Percentiles rank a stretch among this genome's conserved stretches.
phyloP scores from a whole-genome alignment of 192 early-diverging fungal species.

The Dissophora globulifera region DNA sequence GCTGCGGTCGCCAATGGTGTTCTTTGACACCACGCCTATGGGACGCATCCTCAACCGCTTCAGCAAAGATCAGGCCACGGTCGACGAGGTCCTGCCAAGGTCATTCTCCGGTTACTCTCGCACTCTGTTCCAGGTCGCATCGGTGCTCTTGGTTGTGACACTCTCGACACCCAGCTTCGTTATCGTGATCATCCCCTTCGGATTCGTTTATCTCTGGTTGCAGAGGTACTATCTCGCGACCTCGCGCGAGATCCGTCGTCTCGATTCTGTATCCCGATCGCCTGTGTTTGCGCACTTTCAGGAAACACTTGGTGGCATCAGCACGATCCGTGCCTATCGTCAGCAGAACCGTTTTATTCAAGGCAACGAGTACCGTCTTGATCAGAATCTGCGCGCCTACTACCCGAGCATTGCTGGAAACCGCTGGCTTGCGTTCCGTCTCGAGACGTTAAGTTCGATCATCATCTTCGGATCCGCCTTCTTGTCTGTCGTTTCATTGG shows the following conservation, averaged over 20 bases:
- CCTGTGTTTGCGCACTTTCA: slow-evolving; percentile 80
- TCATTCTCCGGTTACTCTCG: slow-evolving; percentile 63
- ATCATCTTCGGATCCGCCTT: slow-evolving; percentile 86
- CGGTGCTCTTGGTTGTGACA: slow-evolving; percentile 59
- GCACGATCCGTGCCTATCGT: slow-evolving; percentile 88
- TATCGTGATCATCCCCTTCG: slow-evolving; percentile 61
- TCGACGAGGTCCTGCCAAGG: slow-evolving; percentile 74
- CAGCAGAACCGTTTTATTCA: slow-evolving; percentile 72
- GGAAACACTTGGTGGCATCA: slow-evolving; percentile 81
- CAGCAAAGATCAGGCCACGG: slow-evolving; percentile 70
- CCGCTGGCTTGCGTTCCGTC: slow-evolving; percentile 80
- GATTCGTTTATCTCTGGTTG: slow-evolving; percentile 71
- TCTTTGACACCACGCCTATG: slow-evolving; percentile 82
- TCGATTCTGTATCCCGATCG: slow-evolving; percentile 74
- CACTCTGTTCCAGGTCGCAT: slow-evolving; percentile 55
- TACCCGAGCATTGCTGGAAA: slow-evolving; percentile 80
- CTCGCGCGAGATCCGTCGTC: slow-evolving; percentile 89
- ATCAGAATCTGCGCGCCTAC: slow-evolving; percentile 82
- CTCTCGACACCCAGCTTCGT: slow-evolving; percentile 75
- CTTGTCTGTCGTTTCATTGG: slow-evolving; percentile 73
- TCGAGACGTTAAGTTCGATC: slow-evolving; percentile 82
- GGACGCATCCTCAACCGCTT: slow-evolving; percentile 84
- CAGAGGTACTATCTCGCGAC: slow-evolving; percentile 74
- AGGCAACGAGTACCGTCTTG: slow-evolving; percentile 76
- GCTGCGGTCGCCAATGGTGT: slow-evolving; percentile 76